phyloP scores from a whole-genome alignment of 164 flowering plant species.

The Liriodendron chinense region DNA sequence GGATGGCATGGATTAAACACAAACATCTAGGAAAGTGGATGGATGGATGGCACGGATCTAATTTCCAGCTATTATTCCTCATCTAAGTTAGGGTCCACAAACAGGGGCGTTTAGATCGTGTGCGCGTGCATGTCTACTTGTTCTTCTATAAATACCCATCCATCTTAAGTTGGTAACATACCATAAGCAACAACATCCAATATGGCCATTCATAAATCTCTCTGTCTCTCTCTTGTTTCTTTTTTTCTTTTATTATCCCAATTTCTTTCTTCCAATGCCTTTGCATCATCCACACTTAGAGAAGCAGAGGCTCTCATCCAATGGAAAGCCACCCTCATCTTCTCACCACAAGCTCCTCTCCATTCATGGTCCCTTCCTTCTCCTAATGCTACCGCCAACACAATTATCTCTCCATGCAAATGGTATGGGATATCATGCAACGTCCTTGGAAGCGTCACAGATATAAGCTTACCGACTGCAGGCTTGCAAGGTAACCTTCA shows the following conservation, averaged over 20 bases:
- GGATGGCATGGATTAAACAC: too few relatives aligned
- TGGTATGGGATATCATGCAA: background rate
- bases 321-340: constrained; percentile 1
- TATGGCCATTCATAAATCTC: background rate
- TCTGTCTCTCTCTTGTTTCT: background rate
- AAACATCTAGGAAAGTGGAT: too few relatives aligned
- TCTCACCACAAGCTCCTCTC: background rate
- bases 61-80: too few relatives aligned
- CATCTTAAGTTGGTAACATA: too few relatives aligned
- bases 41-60: too few relatives aligned
- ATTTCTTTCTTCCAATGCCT: background rate
- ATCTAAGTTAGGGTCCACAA: too few relatives aligned
- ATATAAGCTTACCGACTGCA: background rate
- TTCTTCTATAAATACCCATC: too few relatives aligned
- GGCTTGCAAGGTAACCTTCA: background rate
- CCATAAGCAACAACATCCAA: background rate
- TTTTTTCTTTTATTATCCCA: background rate
- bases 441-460: background rate
- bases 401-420: constrained; percentile 2
- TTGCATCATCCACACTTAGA: background rate
- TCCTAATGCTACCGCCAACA: background rate
- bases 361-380: background rate
- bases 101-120: too few relatives aligned
- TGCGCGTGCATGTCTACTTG: too few relatives aligned
- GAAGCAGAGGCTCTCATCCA: background rate